Evolutionary conservation across 1,284 basidiomycete genomes (phyloP).

Genomic region (Leccinum laetum): DNA sequence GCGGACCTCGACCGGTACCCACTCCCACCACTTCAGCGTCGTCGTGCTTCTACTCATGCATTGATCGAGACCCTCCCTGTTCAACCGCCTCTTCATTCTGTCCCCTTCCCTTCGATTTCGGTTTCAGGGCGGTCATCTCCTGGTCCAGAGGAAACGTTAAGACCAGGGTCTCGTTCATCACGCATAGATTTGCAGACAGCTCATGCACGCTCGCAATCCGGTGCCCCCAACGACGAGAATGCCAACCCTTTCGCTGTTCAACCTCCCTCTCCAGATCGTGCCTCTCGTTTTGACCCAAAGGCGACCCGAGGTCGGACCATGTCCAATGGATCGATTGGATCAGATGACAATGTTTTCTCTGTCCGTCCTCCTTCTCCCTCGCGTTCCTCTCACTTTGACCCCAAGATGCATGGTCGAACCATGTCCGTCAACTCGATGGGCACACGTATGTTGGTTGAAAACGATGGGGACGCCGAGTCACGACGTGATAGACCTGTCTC

Average conservation of each 20-base stretch:
- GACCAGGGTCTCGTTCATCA: slow-evolving; percentile 33
- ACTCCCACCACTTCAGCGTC: slow-evolving; percentile 41
- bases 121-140: slow-evolving; percentile 48
- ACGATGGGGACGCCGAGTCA: slow-evolving; percentile 48
- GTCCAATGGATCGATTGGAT: slow-evolving; percentile 40
- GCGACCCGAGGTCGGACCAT: slow-evolving; percentile 35
- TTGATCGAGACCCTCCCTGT: slow-evolving; percentile 45
- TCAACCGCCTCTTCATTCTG: slow-evolving; percentile 45
- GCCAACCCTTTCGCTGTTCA: slow-evolving; percentile 27
- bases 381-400: slow-evolving; percentile 70
- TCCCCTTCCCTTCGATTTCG: slow-evolving; percentile 66
- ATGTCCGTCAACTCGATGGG: slow-evolving; percentile 66
- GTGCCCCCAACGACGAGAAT: slow-evolving; percentile 24
- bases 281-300: slow-evolving; percentile 43
- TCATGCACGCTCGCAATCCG: slow-evolving; percentile 48
- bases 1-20: slow-evolving; percentile 49
- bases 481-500: slow-evolving; percentile 57
- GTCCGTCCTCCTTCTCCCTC: slow-evolving; percentile 57
- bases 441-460: slow-evolving; percentile 59
- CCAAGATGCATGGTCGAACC: slow-evolving; percentile 64
- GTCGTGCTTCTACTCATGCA: slow-evolving; percentile 49
- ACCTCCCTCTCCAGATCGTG: slow-evolving; percentile 34
- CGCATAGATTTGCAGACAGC: slow-evolving; percentile 30
- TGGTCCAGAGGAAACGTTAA: slow-evolving; percentile 34
- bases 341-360: slow-evolving; percentile 61